Conservation (phyloP, 805 yeast genomes). For the Priceomyces melissophilus region DNA sequence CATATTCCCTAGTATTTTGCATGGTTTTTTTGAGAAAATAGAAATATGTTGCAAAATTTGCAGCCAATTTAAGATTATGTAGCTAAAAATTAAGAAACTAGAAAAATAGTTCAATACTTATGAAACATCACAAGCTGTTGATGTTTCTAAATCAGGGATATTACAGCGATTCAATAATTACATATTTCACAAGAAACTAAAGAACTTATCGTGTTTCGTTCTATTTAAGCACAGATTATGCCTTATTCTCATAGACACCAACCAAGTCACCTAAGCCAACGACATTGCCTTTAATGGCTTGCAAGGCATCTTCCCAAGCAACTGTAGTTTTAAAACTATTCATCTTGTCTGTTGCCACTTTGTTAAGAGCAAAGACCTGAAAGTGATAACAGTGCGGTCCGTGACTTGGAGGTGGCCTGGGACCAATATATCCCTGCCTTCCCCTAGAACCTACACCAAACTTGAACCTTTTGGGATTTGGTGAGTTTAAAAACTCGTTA, state of each 20-base stretch:
- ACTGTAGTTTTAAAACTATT: not conserved
- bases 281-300: not conserved
- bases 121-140: too few species aligned
- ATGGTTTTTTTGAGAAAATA: too few species aligned
- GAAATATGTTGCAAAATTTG: too few species aligned
- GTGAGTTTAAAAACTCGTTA: conserved; percentile 5
- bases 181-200: too few species aligned
- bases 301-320: not conserved
- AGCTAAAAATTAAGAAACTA: too few species aligned
- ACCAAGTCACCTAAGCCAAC: not conserved
- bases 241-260: conserved; percentile 1
- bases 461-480: conserved; percentile 4
- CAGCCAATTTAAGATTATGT: too few species aligned
- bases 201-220: too few species aligned
- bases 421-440: conserved; percentile 9
- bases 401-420: conserved; percentile 12
- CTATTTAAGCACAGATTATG: too few species aligned
- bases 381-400: conserved; percentile 14
- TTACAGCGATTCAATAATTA: too few species aligned
- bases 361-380: conserved; percentile 12
- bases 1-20: not conserved
- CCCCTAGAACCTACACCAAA: conserved; percentile 6
- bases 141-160: too few species aligned
- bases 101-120: too few species aligned
- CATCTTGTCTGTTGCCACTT: conserved; percentile 9